phyloP scores from a whole-genome alignment of 345 rosid genomes.

The Clarkia xantiana region DNA sequence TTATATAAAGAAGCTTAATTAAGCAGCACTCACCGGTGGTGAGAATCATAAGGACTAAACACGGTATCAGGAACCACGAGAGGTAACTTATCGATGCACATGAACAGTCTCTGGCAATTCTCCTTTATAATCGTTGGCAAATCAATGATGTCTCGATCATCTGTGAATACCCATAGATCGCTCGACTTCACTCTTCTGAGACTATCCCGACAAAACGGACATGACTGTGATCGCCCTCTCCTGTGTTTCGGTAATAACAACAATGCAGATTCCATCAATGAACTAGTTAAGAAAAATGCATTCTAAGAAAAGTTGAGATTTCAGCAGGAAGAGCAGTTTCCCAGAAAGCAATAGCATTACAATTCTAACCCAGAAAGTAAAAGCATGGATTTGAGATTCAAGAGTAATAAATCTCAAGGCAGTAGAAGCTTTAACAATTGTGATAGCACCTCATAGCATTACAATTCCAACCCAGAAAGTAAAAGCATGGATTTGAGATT shows the following conservation, averaged over 20 bases:
- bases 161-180: conserved; percentile 60
- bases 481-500: not conserved
- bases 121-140: conserved; percentile 28
- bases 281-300: too few species aligned
- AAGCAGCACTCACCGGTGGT: conserved; percentile 21
- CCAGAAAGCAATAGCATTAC: not conserved
- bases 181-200: conserved; percentile 42
- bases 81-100: conserved; percentile 58
- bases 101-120: conserved; percentile 39
- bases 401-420: not conserved
- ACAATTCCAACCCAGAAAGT: not conserved
- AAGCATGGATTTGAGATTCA: not conserved
- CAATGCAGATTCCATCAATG: not conserved
- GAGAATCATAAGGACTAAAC: conserved; percentile 29
- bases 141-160: conserved; percentile 28
- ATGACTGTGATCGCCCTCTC: conserved; percentile 54
- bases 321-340: not conserved
- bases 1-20: too few species aligned
- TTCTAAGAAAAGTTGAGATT: not conserved
- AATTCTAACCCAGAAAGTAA: not conserved
- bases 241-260: conserved; percentile 18
- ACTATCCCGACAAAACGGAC: conserved; percentile 67
- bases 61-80: conserved; percentile 38
- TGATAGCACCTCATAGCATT: conserved; percentile 30
- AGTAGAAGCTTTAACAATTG: conserved; percentile 42